Base-by-base conservation (phyloP, 371 early-diverging fungal species). In the Sporodiniella umbellata region DNA sequence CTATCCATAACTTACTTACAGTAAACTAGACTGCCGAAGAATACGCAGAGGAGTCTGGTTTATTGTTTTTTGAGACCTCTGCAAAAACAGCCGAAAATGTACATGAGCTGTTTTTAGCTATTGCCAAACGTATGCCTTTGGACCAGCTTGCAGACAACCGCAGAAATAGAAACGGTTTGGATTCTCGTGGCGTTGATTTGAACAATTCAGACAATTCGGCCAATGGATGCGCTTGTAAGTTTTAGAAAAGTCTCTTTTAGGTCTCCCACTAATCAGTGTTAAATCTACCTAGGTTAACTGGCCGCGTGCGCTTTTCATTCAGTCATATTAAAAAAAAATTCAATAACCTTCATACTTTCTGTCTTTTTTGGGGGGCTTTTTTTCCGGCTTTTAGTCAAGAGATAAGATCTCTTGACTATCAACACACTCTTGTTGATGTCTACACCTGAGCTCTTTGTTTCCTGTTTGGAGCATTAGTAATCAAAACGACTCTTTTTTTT, bases 31-130 rank as follows among this genome's bases (percentile, higher is more conserved):
- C 93, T 56, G 96, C 96, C 26, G 78, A 85, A 55, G 89, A 87
- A 43, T 98, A 94, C 65, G 96, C 98, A 2, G 84, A 86, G 38
- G 92, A 95, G 60, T 76, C 82, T 12, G 86, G 88, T 6, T 78
- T 96, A 42, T 64, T 98, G 51, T 98, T 96, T 67, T 85, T 90
- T 53, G 98, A 98, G 62, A 94, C 98, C 2, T 93, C 94, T 0
- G 98, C 98, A 50, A 95, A 96, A 69, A 87, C 87, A 14, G 93
- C 95, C 5, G 83, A 84, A 8, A 89, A 88, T 60, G 94, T 98
- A 11, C 79, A 78, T 50, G 92, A 92, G 48, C 70, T 97, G 37
- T 98, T 98, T 66, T 84, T 85, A 33, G 82, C 88, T 53, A 89
- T 97, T 78, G 78, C 78, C 22, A 68, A 66, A 48, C 66, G 66